phyloP scores from a whole-genome alignment of 2,329 filamentous ascomycete species.

The Colletotrichum caudatum region DNA sequence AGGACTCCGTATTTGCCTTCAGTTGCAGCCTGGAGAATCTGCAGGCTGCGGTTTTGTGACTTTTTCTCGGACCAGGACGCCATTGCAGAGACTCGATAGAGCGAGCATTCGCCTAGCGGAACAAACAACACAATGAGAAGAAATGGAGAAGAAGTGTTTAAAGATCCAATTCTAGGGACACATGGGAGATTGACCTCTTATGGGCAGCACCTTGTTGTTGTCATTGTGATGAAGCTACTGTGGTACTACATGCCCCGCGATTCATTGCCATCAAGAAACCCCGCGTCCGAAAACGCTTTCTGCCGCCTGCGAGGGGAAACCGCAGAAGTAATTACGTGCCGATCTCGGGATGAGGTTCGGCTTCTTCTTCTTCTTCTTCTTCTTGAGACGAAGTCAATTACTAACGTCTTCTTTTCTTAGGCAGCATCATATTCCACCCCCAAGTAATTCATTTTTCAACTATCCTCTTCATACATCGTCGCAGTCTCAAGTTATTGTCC shows the following conservation, averaged over 20 bases:
- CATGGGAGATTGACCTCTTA: neutral
- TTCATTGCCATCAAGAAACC: slow-evolving; percentile 9
- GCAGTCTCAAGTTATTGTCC: neutral
- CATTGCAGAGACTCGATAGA: neutral
- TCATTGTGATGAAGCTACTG: neutral
- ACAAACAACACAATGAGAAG: neutral
- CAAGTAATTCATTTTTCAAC: neutral
- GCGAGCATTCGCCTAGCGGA: too few species aligned
- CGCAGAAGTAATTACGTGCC: neutral
- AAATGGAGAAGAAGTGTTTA: neutral
- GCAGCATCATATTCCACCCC: too few species aligned
- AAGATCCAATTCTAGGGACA: neutral
- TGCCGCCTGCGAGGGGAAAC: neutral
- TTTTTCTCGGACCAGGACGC: slow-evolving; percentile 31
- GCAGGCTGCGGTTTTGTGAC: slow-evolving; percentile 34
- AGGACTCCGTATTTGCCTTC: slow-evolving; percentile 67
- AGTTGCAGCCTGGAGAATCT: slow-evolving; percentile 64
- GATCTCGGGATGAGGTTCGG: neutral
- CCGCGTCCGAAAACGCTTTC: slow-evolving; percentile 7
- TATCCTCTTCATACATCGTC: neutral
- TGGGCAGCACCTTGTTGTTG: neutral
- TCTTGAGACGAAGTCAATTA: neutral
- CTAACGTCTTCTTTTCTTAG: neutral
- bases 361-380: too few species aligned
- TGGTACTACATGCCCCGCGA: slow-evolving; percentile 16